phyloP scores from a whole-genome alignment of 2,329 filamentous ascomycete species.

The Xylaria sp. region DNA sequence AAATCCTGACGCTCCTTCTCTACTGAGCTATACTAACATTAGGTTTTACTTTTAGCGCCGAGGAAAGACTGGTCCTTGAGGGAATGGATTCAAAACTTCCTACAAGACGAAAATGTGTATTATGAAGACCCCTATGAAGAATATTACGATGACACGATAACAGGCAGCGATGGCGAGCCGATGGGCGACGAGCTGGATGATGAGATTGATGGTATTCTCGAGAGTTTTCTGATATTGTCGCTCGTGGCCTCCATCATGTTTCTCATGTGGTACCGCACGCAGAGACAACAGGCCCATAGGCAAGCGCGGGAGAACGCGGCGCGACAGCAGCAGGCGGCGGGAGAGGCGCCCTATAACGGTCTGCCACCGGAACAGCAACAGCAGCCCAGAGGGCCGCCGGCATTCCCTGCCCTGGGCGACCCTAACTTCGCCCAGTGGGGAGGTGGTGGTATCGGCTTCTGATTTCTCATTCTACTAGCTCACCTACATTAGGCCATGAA shows the following conservation, averaged over 20 bases:
- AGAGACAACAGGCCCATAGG: conserved; percentile 64
- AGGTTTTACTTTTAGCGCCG: conserved; percentile 60
- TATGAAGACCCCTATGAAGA: conserved; percentile 68
- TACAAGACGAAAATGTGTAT: conserved; percentile 70
- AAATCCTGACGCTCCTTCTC: conserved; percentile 43
- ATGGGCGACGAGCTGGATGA: conserved; percentile 62
- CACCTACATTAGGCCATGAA: no score
- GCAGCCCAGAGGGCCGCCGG: conserved; percentile 25
- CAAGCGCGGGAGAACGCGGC: conserved; percentile 42
- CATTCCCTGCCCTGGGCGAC: conserved; percentile 59
- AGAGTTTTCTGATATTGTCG: conserved; percentile 82
- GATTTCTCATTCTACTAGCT: no score
- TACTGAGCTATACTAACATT: conserved; percentile 38
- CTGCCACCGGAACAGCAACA: conserved; percentile 17
- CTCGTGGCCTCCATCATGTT: conserved; percentile 76
- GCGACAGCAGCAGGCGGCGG: conserved; percentile 24
- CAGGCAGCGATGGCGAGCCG: conserved; percentile 60
- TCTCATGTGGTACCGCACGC: conserved; percentile 81
- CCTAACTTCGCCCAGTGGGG: conserved; percentile 67
- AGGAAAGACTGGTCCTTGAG: conserved; percentile 77
- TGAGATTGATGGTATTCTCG: conserved; percentile 79
- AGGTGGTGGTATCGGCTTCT: conserved; percentile 39
- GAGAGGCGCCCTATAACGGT: conserved; percentile 25
- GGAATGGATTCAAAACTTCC: conserved; percentile 88
- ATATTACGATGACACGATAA: conserved; percentile 60